A percentile compares a stretch with the other conserved stretches of the same genome.
Evolutionary conservation across 2,329 filamentous ascomycete species (phyloP).

Genomic region (Trichoderma simmonsii): DNA sequence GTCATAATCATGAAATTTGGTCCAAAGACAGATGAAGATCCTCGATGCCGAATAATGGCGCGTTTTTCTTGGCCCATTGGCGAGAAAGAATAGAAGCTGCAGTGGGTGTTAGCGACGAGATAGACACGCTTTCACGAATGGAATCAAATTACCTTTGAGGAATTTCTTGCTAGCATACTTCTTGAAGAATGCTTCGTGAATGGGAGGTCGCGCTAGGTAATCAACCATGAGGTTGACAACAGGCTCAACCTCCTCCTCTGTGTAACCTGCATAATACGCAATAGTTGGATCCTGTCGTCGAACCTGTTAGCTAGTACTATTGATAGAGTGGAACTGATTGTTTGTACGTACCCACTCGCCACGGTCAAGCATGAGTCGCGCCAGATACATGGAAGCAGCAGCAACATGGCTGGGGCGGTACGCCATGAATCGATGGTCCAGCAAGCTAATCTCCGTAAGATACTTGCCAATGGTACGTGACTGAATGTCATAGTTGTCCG

Average conservation of each 20-base stretch:
- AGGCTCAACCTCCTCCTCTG: constrained; percentile 86
- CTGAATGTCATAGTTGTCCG: constrained; percentile 98
- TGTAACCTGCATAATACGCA: constrained; percentile 88
- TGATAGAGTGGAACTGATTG: background rate
- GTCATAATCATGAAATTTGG: constrained; percentile 37
- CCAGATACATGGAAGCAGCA: constrained; percentile 91
- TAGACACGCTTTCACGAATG: no score
- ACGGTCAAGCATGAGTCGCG: constrained; percentile 83
- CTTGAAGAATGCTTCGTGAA: constrained; percentile 98
- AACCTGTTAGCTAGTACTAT: background rate
- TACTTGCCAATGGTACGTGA: constrained; percentile 97
- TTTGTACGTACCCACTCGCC: constrained; percentile 75
- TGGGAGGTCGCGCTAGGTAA: constrained; percentile 85
- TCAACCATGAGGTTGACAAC: constrained; percentile 94
- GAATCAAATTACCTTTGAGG: constrained; percentile 74
- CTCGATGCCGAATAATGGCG: constrained; percentile 52
- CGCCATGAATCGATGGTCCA: constrained; percentile 90
- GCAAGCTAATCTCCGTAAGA: constrained; percentile 90
- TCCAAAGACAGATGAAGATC: constrained; percentile 51
- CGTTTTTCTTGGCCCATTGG: constrained; percentile 87
- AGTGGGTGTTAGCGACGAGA: background rate
- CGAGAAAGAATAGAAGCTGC: constrained; percentile 86
- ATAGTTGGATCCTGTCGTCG: constrained; percentile 70
- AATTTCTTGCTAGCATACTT: constrained; percentile 99
- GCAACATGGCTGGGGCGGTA: constrained; percentile 88